phyloP scores from a whole-genome alignment of 108 stramenopile genomes.

The Nitzschia sp. region DNA sequence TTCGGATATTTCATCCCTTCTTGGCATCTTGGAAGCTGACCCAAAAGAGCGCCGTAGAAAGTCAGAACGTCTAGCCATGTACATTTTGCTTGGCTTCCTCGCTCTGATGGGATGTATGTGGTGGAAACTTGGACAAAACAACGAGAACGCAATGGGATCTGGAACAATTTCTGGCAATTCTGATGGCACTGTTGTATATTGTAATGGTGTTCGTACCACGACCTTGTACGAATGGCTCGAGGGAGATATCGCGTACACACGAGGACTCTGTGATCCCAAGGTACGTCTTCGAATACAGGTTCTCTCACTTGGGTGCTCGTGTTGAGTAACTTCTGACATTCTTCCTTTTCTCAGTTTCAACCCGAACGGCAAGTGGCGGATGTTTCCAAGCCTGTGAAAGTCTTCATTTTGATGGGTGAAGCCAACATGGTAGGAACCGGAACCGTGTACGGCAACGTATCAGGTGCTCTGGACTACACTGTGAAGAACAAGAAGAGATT shows the following conservation, averaged over 20 bases:
- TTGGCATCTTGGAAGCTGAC: not conserved
- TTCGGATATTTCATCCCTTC: not conserved
- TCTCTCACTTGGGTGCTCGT: not conserved
- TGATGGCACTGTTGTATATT: not conserved
- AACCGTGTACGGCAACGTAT: slow-evolving; percentile 14
- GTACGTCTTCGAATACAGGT: slow-evolving; percentile 1
- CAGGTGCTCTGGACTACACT: slow-evolving; percentile 31
- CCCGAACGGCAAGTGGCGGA: slow-evolving; percentile 3
- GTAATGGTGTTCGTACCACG: slow-evolving; percentile 1
- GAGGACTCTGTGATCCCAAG: slow-evolving; percentile 23
- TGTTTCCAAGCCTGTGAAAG: slow-evolving; percentile 23
- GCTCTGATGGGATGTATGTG: slow-evolving; percentile 1
- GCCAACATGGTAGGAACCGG: slow-evolving; percentile 48
- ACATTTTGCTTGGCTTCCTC: slow-evolving; percentile 10
- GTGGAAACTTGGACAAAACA: slow-evolving; percentile 6
- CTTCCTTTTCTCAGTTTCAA: slow-evolving; percentile 6
- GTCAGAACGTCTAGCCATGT: slow-evolving; percentile 6
- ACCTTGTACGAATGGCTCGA: slow-evolving; percentile 20
- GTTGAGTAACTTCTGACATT: not conserved
- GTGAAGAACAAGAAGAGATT: slow-evolving; percentile 27
- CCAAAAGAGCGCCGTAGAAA: slow-evolving; percentile 5
- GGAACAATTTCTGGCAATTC: not conserved
- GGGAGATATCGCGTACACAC: slow-evolving; percentile 4
- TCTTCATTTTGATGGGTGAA: slow-evolving; percentile 43
- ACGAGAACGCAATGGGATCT: not conserved